These are phyloP conservation scores for Clarireedia hainanense DNA, from an alignment of 2,329 filamentous ascomycete species.

Conservation along the genomic window DNA sequence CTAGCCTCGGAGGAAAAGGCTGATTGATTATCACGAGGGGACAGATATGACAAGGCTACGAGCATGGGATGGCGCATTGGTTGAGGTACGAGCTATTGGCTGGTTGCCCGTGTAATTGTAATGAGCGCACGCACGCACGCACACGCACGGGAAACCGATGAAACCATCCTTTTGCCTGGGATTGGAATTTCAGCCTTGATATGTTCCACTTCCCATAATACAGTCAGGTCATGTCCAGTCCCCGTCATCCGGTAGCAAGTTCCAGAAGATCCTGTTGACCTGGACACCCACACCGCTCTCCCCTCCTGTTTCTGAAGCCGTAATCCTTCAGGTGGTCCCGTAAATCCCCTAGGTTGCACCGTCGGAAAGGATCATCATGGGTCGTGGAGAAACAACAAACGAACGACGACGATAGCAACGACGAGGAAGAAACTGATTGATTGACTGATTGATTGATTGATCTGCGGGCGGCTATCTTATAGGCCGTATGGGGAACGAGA, in stretches of 20 bases:
- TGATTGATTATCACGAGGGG: background rate
- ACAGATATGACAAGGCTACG: background rate
- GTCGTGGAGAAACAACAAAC: background rate
- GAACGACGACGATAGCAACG: background rate
- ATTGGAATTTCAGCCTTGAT: background rate
- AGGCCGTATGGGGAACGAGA: background rate
- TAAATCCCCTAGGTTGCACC: background rate
- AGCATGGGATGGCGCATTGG: background rate
- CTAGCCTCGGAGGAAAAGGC: background rate
- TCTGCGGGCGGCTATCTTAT: background rate
- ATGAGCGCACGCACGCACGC: background rate
- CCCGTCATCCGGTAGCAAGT: background rate
- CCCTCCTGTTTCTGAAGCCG: background rate
- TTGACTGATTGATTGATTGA: background rate
- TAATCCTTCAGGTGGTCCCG: background rate
- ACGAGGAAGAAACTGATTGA: background rate
- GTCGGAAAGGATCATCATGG: background rate
- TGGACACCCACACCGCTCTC: slow-evolving; percentile 10
- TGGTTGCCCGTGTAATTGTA: background rate
- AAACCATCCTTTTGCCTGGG: too few relatives aligned
- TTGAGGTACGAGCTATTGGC: too few relatives aligned
- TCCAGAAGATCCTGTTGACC: slow-evolving; percentile 2
- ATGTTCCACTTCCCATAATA: background rate
- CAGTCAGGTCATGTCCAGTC: background rate
- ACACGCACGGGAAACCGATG: too few relatives aligned